Evolutionary conservation across 208 protist genomes (phyloP), one percentile per base, ranked within the genome.

Genomic region (Leptomonas seymouri): DNA sequence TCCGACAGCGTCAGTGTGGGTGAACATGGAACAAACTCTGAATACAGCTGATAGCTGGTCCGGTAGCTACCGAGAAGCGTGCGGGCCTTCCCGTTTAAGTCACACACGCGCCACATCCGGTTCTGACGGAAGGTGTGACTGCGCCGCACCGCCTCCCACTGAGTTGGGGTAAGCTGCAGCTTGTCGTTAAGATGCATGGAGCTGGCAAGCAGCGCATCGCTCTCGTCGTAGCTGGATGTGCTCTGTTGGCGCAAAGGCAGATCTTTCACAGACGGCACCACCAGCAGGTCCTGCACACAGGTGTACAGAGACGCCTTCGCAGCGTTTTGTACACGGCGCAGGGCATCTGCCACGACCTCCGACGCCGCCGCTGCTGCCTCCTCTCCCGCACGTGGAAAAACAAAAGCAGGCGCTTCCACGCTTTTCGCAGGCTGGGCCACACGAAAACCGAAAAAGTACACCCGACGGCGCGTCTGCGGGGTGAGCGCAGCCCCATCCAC

Each of bases 11-110:
- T 74, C 20, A 46, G n/a, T 12, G 28, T 27, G 2, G 59, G 45
- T 0, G 62, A 30, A 57, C 56, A 74, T 0, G 87, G 87, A 53
- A 93, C 84, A 58, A 90, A 90, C 73, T 93, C 87, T 14, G 82
- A 90, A 78, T 89, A 93, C 2, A 93, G 59, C 69, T 88, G 82
- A 71, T 83, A 89, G 61, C 80, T 84, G 48, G 74, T 84, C 50
- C 80, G 78, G 57, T 93, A 90, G 67, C 82, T 89, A 11, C 84
- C 81, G 76, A 90, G 79, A 53, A 90, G 70, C 9, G 84, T 93
- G 41, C 84, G 79, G 14, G 87, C 84, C 36, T 68, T 50, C n/a
- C 84, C 84, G 8, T 46, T 16, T 39, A 93, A 6, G 48, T 86
- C 76, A 20, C 67, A 73, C 31, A 90, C 39, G 6, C 87, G 84